phyloP scores from a whole-genome alignment of 176 grass and related monocot genomes.

The Phragmites australis region DNA sequence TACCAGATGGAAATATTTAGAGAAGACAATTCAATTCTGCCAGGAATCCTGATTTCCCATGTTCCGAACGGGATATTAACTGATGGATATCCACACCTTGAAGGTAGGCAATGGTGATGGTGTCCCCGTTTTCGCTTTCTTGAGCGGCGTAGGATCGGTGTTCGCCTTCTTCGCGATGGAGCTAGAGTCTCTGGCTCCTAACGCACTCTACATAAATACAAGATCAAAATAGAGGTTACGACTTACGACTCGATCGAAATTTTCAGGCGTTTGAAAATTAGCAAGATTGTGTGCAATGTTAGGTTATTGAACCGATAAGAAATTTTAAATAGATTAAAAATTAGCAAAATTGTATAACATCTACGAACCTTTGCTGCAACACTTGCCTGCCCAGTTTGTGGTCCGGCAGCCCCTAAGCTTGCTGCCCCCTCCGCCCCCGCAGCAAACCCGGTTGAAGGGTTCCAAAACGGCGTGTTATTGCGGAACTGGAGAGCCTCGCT shows the following conservation, averaged over 20 bases:
- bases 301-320: background rate
- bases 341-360: background rate
- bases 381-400: background rate
- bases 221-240: constrained; percentile 10
- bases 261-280: background rate
- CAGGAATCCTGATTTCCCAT: background rate
- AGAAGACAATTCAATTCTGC: background rate
- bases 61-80: background rate
- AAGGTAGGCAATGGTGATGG: constrained; percentile 69
- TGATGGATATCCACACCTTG: constrained; percentile 49
- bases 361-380: constrained; percentile 24
- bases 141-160: constrained; percentile 34
- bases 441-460: constrained; percentile 27
- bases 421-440: background rate
- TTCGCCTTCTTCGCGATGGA: constrained; percentile 50
- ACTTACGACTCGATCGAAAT: background rate
- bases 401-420: background rate
- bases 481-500: constrained; percentile 52
- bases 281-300: background rate
- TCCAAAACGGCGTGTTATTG: constrained; percentile 64
- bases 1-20: background rate
- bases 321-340: background rate
- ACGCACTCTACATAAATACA: constrained; percentile 41
- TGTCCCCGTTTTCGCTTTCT: constrained; percentile 73
- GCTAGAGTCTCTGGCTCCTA: constrained; percentile 48